Percentiles rank a stretch among this genome's conserved stretches.
Evolutionary conservation across 176 grass and related monocot genomes (phyloP).

Genomic region (Luzula sylvatica): DNA sequence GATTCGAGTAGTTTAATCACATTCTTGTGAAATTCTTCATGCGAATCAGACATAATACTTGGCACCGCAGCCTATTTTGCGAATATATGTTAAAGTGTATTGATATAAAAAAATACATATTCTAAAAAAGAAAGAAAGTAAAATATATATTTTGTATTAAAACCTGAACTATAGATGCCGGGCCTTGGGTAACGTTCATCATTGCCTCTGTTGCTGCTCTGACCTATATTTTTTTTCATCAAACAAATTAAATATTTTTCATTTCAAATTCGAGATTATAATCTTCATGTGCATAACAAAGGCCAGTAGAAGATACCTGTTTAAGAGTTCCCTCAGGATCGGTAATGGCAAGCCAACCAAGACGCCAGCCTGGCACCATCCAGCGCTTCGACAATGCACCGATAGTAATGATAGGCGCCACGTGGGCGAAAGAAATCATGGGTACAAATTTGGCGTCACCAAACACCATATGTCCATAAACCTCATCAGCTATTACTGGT

Average conservation of each 20-base stretch:
- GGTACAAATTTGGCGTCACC: slow-evolving; percentile 51
- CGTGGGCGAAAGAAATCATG: slow-evolving; percentile 62
- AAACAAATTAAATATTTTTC: too few relatives aligned
- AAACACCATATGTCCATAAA: slow-evolving; percentile 73
- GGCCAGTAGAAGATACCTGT: slow-evolving; percentile 19
- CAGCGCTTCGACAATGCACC: slow-evolving; percentile 78
- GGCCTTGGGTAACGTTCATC: slow-evolving; percentile 69
- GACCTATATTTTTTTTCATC: slow-evolving; percentile 49
- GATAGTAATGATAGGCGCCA: slow-evolving; percentile 55
- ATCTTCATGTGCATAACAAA: neutral
- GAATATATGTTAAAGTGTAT: too few relatives aligned
- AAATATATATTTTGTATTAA: slow-evolving; percentile 1
- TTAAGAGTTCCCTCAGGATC: slow-evolving; percentile 52
- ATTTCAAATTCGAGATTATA: too few relatives aligned
- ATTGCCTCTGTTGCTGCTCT: slow-evolving; percentile 59
- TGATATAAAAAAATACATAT: too few relatives aligned
- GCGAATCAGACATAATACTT: slow-evolving; percentile 40
- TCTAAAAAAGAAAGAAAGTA: neutral
- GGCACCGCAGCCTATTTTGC: slow-evolving; percentile 52
- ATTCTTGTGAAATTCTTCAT: slow-evolving; percentile 50
- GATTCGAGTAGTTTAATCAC: slow-evolving; percentile 43
- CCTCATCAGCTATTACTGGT: slow-evolving; percentile 74
- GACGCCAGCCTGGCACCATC: slow-evolving; percentile 86
- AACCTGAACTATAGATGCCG: slow-evolving; percentile 77
- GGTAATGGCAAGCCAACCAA: slow-evolving; percentile 78